These are phyloP conservation scores for Metschnikowia henanensis DNA, from an alignment of 805 yeast genomes.

Conservation along the genomic window DNA sequence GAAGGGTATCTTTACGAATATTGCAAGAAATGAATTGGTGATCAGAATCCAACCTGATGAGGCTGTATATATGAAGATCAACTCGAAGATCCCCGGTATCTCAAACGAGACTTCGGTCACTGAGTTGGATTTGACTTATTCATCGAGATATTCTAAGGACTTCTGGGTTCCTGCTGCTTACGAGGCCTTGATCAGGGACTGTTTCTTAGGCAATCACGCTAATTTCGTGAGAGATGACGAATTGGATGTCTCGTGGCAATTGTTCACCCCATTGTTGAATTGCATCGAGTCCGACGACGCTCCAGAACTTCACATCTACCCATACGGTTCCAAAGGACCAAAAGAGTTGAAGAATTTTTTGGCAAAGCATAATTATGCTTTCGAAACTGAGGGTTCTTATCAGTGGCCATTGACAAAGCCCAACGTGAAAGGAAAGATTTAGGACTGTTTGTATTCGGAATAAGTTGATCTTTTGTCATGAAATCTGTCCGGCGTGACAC, in stretches of 20 bases:
- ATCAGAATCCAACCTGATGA: slow-evolving; percentile 94
- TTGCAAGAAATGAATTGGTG: slow-evolving; percentile 91
- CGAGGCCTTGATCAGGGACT: slow-evolving; percentile 92
- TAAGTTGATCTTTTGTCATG: no score
- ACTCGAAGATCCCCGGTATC: slow-evolving; percentile 92
- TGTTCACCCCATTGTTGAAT: slow-evolving; percentile 89
- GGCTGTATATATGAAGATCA: slow-evolving; percentile 90
- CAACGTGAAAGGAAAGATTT: slow-evolving; percentile 29
- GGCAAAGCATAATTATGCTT: slow-evolving; percentile 69
- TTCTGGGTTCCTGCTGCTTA: slow-evolving; percentile 98
- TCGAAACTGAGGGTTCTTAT: slow-evolving; percentile 62
- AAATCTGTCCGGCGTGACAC: no score
- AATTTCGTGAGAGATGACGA: slow-evolving; percentile 98
- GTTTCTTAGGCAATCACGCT: slow-evolving; percentile 89
- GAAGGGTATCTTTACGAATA: slow-evolving; percentile 74
- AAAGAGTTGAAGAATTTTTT: slow-evolving; percentile 58
- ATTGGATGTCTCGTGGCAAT: slow-evolving; percentile 87
- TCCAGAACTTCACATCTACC: slow-evolving; percentile 67
- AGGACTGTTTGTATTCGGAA: neutral
- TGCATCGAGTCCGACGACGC: slow-evolving; percentile 70
- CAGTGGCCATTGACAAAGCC: slow-evolving; percentile 89
- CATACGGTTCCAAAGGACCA: slow-evolving; percentile 95
- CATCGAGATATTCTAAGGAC: slow-evolving; percentile 71
- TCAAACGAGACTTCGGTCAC: slow-evolving; percentile 79
- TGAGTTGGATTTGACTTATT: slow-evolving; percentile 87